phyloP scores from a whole-genome alignment of 176 grass and related monocot species.

The Carex parvula region DNA sequence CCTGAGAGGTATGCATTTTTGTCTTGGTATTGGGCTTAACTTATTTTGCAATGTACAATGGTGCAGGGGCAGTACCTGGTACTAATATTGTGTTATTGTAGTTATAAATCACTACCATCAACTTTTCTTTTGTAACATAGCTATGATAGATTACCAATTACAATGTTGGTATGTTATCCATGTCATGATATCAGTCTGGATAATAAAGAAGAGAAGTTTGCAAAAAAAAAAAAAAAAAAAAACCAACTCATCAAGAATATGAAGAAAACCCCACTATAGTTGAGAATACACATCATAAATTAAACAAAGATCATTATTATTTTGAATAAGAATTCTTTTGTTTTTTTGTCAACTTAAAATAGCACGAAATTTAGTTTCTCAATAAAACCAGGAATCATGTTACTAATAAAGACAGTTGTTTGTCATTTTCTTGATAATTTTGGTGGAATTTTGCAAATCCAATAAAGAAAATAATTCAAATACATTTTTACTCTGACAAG shows the following conservation, averaged over 20 bases:
- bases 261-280: background rate
- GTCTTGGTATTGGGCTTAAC: conserved; percentile 26
- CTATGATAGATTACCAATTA: background rate
- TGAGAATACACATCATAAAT: background rate
- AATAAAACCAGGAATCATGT: background rate
- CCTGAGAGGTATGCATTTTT: conserved; percentile 60
- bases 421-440: background rate
- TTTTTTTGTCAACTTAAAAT: conserved; percentile 5
- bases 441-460: background rate
- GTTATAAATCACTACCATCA: background rate
- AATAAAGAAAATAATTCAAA: background rate
- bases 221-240: background rate
- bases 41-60: background rate
- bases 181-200: background rate
- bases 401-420: background rate
- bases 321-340: background rate
- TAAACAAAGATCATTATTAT: conserved; percentile 1
- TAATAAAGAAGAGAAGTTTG: background rate
- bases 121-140: background rate
- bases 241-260: background rate
- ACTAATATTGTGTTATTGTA: background rate
- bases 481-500: background rate
- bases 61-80: background rate
- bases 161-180: background rate
- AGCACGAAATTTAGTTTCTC: background rate